These are phyloP conservation scores for Calendula officinalis DNA, from an alignment of 129 eudicot genomes.

Conservation along the genomic window DNA sequence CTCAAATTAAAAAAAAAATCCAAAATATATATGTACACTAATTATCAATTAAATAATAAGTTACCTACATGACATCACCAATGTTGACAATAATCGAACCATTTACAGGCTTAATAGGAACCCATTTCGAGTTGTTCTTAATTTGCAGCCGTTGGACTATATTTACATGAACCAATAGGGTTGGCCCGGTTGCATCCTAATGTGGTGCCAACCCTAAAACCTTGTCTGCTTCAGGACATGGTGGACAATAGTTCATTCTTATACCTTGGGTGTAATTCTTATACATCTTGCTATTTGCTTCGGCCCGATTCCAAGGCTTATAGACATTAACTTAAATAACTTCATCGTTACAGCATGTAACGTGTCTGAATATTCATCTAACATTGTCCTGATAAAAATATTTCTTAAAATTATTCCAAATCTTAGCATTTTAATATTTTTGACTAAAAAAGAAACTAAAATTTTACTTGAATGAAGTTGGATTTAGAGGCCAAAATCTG, in stretches of 20 bases:
- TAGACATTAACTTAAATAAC: slow-evolving; percentile 34
- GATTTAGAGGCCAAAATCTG: slow-evolving; percentile 56
- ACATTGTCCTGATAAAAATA: slow-evolving; percentile 31
- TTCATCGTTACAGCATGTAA: slow-evolving; percentile 22
- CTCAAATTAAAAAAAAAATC: background rate
- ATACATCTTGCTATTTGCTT: slow-evolving; percentile 20
- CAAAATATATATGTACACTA: background rate
- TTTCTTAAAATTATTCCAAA: no score
- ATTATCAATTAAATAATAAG: no score
- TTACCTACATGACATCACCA: slow-evolving; percentile 62
- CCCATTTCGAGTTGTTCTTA: slow-evolving; percentile 41
- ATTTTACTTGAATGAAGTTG: slow-evolving; percentile 48
- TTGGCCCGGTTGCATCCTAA: slow-evolving; percentile 49
- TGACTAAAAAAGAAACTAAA: background rate
- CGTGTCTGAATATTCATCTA: slow-evolving; percentile 38
- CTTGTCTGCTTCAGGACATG: slow-evolving; percentile 41
- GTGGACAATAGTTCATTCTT: no score
- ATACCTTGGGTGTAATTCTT: no score
- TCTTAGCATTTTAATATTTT: background rate
- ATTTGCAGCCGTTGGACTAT: slow-evolving; percentile 55
- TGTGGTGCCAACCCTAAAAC: slow-evolving; percentile 51
- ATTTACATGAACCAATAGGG: slow-evolving; percentile 50
- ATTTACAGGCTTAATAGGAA: slow-evolving; percentile 45
- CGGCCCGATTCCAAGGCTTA: slow-evolving; percentile 36
- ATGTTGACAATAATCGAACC: slow-evolving; percentile 47